Evolutionary conservation across 1,139 yeast species (phyloP).

Genomic region (Pichia sp.): DNA sequence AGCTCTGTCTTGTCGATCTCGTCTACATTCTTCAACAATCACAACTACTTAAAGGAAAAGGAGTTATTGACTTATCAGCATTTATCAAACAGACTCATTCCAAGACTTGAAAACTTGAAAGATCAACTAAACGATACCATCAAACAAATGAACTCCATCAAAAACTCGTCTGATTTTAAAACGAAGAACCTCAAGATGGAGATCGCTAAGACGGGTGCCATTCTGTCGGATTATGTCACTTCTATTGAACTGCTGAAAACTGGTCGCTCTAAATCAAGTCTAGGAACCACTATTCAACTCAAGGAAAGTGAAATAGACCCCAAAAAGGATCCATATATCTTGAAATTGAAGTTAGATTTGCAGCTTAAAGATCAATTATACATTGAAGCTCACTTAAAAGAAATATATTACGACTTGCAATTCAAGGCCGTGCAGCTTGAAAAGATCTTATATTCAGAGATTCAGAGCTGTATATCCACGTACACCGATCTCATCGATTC

Average conservation of each 20-base stretch:
- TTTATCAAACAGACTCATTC: conserved; percentile 49
- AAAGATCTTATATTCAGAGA: conserved; percentile 57
- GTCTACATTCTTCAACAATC: conserved; percentile 39
- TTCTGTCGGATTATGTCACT: conserved; percentile 38
- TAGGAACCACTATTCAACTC: conserved; percentile 23
- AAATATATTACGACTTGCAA: conserved; percentile 64
- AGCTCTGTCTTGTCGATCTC: conserved; percentile 45
- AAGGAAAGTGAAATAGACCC: conserved; percentile 17
- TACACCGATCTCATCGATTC: conserved; percentile 49
- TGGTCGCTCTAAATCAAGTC: conserved; percentile 26
- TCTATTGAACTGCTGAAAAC: conserved; percentile 29
- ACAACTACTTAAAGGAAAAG: conserved; percentile 35
- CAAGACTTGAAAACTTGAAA: conserved; percentile 62
- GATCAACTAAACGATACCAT: conserved; percentile 60
- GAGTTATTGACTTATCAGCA: conserved; percentile 50
- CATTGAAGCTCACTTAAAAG: conserved; percentile 65
- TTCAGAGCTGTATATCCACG: conserved; percentile 51
- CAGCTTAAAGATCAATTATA: conserved; percentile 62
- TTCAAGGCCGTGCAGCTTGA: conserved; percentile 67
- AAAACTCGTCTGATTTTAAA: conserved; percentile 41
- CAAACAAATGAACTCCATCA: conserved; percentile 54
- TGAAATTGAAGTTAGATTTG: conserved; percentile 56
- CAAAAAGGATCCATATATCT: conserved; percentile 57
- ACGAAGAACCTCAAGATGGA: conserved; percentile 44
- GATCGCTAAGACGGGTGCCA: conserved; percentile 47